A percentile compares a stretch with the other conserved stretches of the same genome.
These are phyloP conservation scores for Sisymbrium irio DNA, from an alignment of 345 rosid genomes.

Conservation along the genomic window DNA sequence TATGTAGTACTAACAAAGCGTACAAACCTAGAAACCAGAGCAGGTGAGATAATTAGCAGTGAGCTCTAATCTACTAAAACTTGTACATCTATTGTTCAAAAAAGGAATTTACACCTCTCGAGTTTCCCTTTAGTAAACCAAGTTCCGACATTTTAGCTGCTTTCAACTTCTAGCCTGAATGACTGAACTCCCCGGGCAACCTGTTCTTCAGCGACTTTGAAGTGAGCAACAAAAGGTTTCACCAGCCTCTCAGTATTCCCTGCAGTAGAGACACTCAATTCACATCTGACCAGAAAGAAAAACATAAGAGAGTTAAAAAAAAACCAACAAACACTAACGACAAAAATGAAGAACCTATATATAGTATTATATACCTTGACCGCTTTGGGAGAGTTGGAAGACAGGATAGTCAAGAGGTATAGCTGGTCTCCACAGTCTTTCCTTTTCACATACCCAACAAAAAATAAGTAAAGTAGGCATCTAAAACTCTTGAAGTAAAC, in stretches of 20 bases:
- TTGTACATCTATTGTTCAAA: slow-evolving; percentile 13
- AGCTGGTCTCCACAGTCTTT: slow-evolving; percentile 69
- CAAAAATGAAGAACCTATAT: neutral
- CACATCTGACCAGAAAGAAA: slow-evolving; percentile 58
- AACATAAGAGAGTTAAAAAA: neutral
- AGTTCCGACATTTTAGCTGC: slow-evolving; percentile 46
- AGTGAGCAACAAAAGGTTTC: slow-evolving; percentile 86
- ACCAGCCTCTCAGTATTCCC: slow-evolving; percentile 79
- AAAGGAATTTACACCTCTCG: slow-evolving; percentile 60
- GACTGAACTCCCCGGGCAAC: slow-evolving; percentile 53
- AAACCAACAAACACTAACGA: neutral
- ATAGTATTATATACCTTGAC: slow-evolving; percentile 53
- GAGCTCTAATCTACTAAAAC: neutral
- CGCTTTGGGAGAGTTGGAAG: slow-evolving; percentile 89
- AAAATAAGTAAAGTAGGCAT: too few species aligned
- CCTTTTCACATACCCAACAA: too few species aligned
- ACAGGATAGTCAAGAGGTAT: slow-evolving; percentile 70
- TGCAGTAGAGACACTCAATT: slow-evolving; percentile 65
- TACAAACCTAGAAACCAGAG: slow-evolving; percentile 70
- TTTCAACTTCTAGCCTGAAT: slow-evolving; percentile 70
- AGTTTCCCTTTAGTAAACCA: slow-evolving; percentile 98
- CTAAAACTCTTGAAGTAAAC: too few species aligned
- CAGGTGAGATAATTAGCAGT: slow-evolving; percentile 12
- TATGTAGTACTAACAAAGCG: slow-evolving; percentile 97
- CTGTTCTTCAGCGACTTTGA: slow-evolving; percentile 87